phyloP scores from a whole-genome alignment of 768 basidiomycete species.

The Filobasidium wieringae region DNA sequence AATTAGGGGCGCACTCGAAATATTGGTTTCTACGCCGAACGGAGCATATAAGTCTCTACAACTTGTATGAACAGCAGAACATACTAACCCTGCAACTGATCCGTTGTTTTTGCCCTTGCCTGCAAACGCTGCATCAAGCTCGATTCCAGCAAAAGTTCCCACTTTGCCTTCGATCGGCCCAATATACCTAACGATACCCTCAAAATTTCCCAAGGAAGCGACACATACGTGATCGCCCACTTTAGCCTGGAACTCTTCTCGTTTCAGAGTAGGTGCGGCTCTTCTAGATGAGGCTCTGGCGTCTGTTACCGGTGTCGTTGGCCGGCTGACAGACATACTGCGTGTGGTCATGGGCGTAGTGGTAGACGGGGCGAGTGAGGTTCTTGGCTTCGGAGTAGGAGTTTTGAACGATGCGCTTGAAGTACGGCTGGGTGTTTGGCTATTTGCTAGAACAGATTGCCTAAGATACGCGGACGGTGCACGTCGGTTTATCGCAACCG shows the following conservation, averaged over 20 bases:
- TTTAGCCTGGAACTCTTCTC: slow-evolving; percentile 38
- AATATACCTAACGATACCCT: slow-evolving; percentile 66
- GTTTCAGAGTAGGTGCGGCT: slow-evolving; percentile 3
- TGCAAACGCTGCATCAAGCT: slow-evolving; percentile 67
- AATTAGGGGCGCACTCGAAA: slow-evolving; percentile 69
- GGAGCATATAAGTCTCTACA: neutral
- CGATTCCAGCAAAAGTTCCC: slow-evolving; percentile 87
- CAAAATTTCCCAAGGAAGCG: slow-evolving; percentile 63
- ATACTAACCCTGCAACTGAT: slow-evolving; percentile 67
- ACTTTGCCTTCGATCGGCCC: slow-evolving; percentile 80
- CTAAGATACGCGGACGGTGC: neutral
- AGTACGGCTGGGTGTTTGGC: neutral
- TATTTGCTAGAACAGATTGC: neutral
- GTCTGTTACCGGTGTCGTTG: neutral
- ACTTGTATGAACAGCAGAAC: neutral
- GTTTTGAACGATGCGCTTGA: slow-evolving; percentile 1
- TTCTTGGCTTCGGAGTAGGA: neutral
- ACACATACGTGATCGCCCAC: slow-evolving; percentile 75
- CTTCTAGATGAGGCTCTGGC: neutral
- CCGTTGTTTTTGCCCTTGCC: slow-evolving; percentile 96
- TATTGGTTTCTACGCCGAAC: slow-evolving; percentile 55
- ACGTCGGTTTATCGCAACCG: neutral
- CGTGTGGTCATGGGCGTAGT: neutral
- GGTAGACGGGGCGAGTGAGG: neutral
- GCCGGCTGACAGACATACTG: neutral